These are phyloP conservation scores for Crithidia expoeki DNA, from an alignment of 208 protist genomes.

Conservation along the genomic window DNA sequence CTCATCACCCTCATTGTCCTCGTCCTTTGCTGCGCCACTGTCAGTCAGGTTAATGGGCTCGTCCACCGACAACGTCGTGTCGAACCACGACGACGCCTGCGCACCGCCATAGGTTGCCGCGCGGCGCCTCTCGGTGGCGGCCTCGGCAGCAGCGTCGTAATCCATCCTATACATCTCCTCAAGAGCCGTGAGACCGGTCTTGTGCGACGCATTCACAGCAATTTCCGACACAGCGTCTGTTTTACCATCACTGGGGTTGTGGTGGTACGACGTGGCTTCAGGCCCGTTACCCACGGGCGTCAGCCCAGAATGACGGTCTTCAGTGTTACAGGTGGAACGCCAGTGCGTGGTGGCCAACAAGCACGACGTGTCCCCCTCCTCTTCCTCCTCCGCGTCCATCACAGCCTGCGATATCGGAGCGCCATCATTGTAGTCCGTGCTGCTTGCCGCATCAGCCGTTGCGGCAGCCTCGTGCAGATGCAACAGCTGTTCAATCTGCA, in stretches of 20 bases:
- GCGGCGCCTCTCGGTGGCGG: conserved; percentile 13
- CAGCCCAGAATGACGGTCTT: conserved; percentile 9
- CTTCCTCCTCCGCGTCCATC: background rate
- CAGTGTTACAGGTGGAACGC: conserved; percentile 32
- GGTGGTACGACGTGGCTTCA: background rate
- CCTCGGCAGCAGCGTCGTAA: conserved; percentile 18
- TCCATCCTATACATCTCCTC: conserved; percentile 29
- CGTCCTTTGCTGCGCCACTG: background rate
- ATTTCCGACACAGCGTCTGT: background rate
- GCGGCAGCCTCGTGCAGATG: conserved; percentile 27
- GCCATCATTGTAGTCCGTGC: background rate
- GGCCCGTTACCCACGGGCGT: background rate
- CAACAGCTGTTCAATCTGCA: conserved; percentile 29
- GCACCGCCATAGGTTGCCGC: conserved; percentile 30
- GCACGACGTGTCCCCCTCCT: conserved; percentile 22
- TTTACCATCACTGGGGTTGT: background rate
- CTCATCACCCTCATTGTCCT: conserved; percentile 10
- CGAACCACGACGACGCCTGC: conserved; percentile 21
- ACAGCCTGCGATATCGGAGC: background rate
- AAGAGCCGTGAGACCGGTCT: background rate
- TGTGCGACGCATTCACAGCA: background rate
- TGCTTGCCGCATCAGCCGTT: conserved; percentile 3
- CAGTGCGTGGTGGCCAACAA: conserved; percentile 23
- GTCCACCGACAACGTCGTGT: conserved; percentile 3
- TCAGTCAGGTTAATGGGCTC: conserved; percentile 4